Percentiles rank a stretch among this genome's conserved stretches.
Conservation (phyloP, 1,284 basidiomycete genomes). For the Papiliotrema nemorosa region DNA sequence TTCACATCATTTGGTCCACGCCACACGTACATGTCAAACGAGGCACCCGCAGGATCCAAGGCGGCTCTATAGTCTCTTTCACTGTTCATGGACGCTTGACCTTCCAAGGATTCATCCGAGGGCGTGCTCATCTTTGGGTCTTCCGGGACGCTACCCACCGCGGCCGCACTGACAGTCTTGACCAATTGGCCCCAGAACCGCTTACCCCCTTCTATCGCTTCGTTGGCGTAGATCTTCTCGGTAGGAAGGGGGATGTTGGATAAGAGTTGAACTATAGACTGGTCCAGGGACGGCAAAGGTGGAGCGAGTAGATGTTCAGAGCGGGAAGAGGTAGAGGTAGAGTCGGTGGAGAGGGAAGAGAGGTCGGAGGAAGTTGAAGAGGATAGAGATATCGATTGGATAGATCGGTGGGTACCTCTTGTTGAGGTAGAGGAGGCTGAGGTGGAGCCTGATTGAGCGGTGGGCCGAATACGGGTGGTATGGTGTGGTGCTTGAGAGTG, state of each 20-base stretch:
- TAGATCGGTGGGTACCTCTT: too few relatives aligned
- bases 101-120: too few relatives aligned
- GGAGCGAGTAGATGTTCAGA: conserved; percentile 3
- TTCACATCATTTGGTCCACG: too few relatives aligned
- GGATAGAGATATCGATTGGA: background rate
- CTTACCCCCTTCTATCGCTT: conserved; percentile 32
- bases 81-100: too few relatives aligned
- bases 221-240: background rate
- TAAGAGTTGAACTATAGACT: background rate
- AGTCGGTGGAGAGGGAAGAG: conserved; percentile 6
- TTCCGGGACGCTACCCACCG: conserved; percentile 34
- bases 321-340: conserved; percentile 14
- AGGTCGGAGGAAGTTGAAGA: conserved; percentile 7
- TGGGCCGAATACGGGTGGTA: background rate
- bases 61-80: too few relatives aligned
- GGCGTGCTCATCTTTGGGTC: background rate
- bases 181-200: conserved; percentile 41
- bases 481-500: background rate
- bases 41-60: too few relatives aligned
- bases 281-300: background rate
- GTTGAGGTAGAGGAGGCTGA: background rate
- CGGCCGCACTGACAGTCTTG: conserved; percentile 40
- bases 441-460: background rate
- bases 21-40: too few relatives aligned
- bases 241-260: background rate